These are phyloP conservation scores for Aspergillus versicolor DNA, from an alignment of 2,329 filamentous ascomycete species.

Conservation along the genomic window DNA sequence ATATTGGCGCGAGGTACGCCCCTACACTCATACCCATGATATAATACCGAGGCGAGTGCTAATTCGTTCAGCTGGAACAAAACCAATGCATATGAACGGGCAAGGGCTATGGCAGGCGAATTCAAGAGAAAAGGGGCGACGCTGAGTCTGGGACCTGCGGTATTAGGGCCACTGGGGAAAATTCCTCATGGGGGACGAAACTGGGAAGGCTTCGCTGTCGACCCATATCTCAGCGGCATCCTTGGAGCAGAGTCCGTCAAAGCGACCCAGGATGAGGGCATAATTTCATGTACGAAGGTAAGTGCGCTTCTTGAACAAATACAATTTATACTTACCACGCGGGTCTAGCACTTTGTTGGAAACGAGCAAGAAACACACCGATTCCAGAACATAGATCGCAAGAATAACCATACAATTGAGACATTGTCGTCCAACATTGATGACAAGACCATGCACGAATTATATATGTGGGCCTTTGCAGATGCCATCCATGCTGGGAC, in stretches of 20 bases:
- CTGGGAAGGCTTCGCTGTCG: slow-evolving; percentile 36
- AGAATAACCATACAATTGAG: background rate
- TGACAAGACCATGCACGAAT: slow-evolving; percentile 64
- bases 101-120: background rate
- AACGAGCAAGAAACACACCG: slow-evolving; percentile 58
- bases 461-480: slow-evolving; percentile 67
- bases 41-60: background rate
- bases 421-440: slow-evolving; percentile 62
- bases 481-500: slow-evolving; percentile 60
- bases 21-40: background rate
- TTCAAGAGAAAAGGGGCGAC: background rate
- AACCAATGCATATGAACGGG: background rate
- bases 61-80: background rate
- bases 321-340: no score
- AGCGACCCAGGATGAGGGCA: slow-evolving; percentile 12
- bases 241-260: slow-evolving; percentile 39
- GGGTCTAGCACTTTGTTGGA: slow-evolving; percentile 55
- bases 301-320: no score
- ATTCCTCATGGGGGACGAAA: background rate
- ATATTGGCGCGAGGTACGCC: background rate
- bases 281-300: no score
- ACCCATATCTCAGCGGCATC: slow-evolving; percentile 43
- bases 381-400: background rate
- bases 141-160: background rate
- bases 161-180: no score